Base-by-base conservation (phyloP, 1,284 basidiomycete species). In the Cystobasidium sp. region DNA sequence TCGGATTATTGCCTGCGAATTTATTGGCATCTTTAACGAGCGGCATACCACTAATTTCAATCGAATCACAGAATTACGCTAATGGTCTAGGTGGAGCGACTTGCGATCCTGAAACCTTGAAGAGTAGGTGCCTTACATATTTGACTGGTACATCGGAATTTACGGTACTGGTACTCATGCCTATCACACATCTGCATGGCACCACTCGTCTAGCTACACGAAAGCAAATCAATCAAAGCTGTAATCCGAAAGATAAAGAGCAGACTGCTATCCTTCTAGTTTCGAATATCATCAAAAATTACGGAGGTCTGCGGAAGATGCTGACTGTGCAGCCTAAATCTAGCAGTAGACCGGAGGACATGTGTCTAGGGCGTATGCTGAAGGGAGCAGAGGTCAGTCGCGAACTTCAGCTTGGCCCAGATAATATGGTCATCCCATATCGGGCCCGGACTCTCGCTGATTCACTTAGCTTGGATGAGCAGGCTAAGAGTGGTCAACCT, bases 51-150 rank as follows among this genome's bases (percentile, higher is more conserved):
- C n/a, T 56, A 5, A 31, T 22, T 56, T 24, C n/a, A 18, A 53
- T 53, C 24, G 24, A 31, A 6, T 37, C n/a, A 14, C 9, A 59
- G 56, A 59, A 59, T 10, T 59, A 59, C 20, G 14, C 39, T 16
- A 59, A 59, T 10, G 56, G 56, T 8, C 56, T 59, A 22, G 43
- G 56, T 41, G 43, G 37, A n/a, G 56, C 56, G 5, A 22, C 39
- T 10, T 59, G 56, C 39, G 39, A 59, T n/a, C 12, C 8, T n/a
- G 18, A 41, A 31, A 41, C 39, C 14, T 20, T 59, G 18, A 41
- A 9, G 12, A 59, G 56, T 59, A 43, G 2, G 56, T 59, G n/a
- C 9, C n/a, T n/a, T n/a, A n/a, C n/a, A n/a, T n/a, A n/a, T n/a
- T 31, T 49, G 14, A 14, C n/a, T 49, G 3, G 2, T 49, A 14